A percentile compares a stretch with the other conserved stretches of the same genome.
Conservation (phyloP, 75 land plant species). For the Pinus tabuliformis region DNA sequence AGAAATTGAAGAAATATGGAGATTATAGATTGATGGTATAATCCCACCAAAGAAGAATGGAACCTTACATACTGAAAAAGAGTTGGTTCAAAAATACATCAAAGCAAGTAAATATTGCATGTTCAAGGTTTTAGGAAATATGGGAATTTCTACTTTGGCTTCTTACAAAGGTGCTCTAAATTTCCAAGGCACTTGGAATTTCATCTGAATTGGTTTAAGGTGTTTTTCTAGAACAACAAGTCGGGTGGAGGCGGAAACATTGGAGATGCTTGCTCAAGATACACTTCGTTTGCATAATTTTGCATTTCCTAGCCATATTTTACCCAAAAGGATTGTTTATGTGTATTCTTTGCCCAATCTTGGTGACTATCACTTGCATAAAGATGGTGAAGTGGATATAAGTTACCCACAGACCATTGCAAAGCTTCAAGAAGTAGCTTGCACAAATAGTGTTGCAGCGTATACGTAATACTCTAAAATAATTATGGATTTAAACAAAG, state of each 20-base stretch:
- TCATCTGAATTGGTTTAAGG: constrained; percentile 82
- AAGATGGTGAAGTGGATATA: constrained; percentile 92
- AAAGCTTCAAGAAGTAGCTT: constrained; percentile 95
- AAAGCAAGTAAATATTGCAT: constrained; percentile 92
- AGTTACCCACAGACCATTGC: constrained; percentile 98
- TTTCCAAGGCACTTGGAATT: constrained; percentile 94
- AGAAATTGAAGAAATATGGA: constrained; percentile 92
- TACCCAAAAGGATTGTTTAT: constrained; percentile 92
- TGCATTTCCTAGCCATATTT: constrained; percentile 79
- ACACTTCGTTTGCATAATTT: constrained; percentile 74
- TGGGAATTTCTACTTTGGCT: constrained; percentile 99
- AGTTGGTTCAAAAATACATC: constrained; percentile 82
- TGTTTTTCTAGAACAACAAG: constrained; percentile 96
- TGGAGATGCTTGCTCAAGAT: constrained; percentile 93
- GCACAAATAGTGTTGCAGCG: constrained; percentile 81
- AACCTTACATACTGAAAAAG: constrained; percentile 54
- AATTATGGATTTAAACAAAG: constrained; percentile 71
- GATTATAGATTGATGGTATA: constrained; percentile 92
- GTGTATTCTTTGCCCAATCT: constrained; percentile 86
- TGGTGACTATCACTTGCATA: constrained; percentile 97
- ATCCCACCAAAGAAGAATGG: constrained; percentile 84
- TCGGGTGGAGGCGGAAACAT: constrained; percentile 97
- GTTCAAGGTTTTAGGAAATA: constrained; percentile 98
- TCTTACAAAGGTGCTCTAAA: constrained; percentile 99
- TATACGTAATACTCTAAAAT: constrained; percentile 92